phyloP scores from a whole-genome alignment of 148 eudicot species.

The Cornus controversa region DNA sequence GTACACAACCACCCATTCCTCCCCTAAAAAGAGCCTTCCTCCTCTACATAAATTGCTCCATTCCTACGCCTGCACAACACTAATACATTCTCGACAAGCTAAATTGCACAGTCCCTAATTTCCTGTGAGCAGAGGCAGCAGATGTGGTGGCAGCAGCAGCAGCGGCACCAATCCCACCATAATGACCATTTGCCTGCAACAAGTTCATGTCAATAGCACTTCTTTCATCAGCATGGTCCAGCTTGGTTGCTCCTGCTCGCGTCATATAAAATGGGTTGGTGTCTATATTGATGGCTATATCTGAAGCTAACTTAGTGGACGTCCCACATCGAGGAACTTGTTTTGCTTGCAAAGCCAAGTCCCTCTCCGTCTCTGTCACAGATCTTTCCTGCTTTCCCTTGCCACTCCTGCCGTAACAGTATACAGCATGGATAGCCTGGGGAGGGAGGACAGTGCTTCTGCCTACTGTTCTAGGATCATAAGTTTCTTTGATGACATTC shows the following conservation, averaged over 20 bases:
- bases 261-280: constrained; percentile 42
- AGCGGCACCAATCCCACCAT: constrained; percentile 33
- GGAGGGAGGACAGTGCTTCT: constrained; percentile 21
- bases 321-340: constrained; percentile 26
- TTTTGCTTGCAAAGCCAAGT: constrained; percentile 12
- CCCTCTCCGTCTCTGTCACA: constrained; percentile 7
- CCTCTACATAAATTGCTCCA: neutral
- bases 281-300: constrained; percentile 43
- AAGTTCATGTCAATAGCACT: constrained; percentile 35
- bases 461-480: constrained; percentile 27
- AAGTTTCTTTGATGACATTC: constrained; percentile 19
- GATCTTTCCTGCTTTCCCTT: constrained; percentile 28
- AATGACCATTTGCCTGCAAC: constrained; percentile 43
- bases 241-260: constrained; percentile 28
- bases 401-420: constrained; percentile 24
- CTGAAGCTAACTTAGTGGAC: constrained; percentile 36
- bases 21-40: neutral
- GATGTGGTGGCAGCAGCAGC: constrained; percentile 15
- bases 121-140: constrained; percentile 26
- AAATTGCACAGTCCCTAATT: constrained; percentile 30
- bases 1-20: constrained; percentile 1
- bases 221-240: constrained; percentile 31
- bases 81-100: constrained; percentile 41
- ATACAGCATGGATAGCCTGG: constrained; percentile 27
- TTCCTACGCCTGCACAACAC: neutral